Evolutionary conservation across 1,284 basidiomycete genomes (phyloP).

Genomic region (Sporisorium scitamineum): DNA sequence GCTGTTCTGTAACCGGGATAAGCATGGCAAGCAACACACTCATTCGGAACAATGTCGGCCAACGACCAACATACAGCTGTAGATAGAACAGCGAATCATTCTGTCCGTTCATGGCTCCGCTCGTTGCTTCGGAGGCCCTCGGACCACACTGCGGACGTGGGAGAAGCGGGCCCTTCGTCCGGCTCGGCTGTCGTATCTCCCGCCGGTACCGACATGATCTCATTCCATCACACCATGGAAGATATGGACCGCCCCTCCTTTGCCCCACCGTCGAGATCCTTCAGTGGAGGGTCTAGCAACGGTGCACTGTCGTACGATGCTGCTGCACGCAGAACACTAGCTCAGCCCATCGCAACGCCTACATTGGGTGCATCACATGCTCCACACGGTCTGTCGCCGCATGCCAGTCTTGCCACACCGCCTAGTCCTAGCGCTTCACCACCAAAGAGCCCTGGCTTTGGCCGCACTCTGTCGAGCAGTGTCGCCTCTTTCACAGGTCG

Average conservation of each 20-base stretch:
- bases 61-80: constrained; percentile 4
- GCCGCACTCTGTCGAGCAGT: constrained; percentile 23
- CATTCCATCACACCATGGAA: constrained; percentile 45
- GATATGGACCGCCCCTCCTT: constrained; percentile 24
- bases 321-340: constrained; percentile 19
- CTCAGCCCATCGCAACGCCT: constrained; percentile 32
- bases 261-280: constrained; percentile 38
- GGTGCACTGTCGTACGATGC: constrained; percentile 19
- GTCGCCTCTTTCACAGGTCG: constrained; percentile 32
- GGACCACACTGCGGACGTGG: constrained; percentile 2
- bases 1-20: background rate
- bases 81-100: constrained; percentile 15
- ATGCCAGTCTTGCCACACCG: constrained; percentile 1
- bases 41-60: constrained; percentile 12
- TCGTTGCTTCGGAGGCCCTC: constrained; percentile 24
- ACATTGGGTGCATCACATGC: constrained; percentile 5
- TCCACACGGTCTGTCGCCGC: constrained; percentile 5
- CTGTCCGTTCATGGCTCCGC: constrained; percentile 37
- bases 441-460: constrained; percentile 20
- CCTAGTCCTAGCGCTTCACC: constrained; percentile 21
- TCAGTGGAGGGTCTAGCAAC: constrained; percentile 36
- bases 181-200: background rate
- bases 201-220: constrained; percentile 37
- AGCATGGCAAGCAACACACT: background rate
- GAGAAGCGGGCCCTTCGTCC: background rate